phyloP scores from a whole-genome alignment of 2,329 filamentous ascomycete species.

The Chaetothyriales sp. region DNA sequence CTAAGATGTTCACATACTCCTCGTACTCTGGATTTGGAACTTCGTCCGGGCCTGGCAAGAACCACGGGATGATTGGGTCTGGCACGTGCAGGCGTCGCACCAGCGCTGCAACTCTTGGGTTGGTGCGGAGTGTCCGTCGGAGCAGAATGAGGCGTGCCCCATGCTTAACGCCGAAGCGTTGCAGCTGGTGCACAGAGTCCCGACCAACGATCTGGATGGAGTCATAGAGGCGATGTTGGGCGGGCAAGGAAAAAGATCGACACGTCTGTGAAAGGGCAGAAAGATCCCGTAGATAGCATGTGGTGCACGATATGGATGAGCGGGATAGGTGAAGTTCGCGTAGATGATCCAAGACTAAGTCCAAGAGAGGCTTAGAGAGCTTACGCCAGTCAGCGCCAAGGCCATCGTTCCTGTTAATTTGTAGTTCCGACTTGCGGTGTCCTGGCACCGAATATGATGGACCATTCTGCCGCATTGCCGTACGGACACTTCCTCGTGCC shows the following conservation, averaged over 20 bases:
- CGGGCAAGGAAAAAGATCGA: not conserved
- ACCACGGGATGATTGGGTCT: slow-evolving; percentile 31
- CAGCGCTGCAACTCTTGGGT: slow-evolving; percentile 35
- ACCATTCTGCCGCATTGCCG: not conserved
- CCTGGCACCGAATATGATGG: not conserved
- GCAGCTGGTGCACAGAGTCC: not conserved
- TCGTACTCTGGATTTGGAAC: slow-evolving; percentile 30
- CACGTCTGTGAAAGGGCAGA: not conserved
- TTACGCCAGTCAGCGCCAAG: slow-evolving; percentile 20
- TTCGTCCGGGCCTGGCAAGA: slow-evolving; percentile 21
- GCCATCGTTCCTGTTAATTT: not conserved
- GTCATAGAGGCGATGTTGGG: not conserved
- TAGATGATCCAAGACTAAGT: slow-evolving; percentile 40
- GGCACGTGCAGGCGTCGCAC: slow-evolving; percentile 42
- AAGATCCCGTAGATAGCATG: slow-evolving; percentile 43
- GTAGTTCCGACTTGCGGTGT: not conserved
- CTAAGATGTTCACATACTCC: slow-evolving; percentile 39
- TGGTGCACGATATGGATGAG: slow-evolving; percentile 33
- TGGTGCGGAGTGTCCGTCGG: slow-evolving; percentile 40
- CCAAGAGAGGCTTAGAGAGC: slow-evolving; percentile 41
- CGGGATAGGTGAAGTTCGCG: slow-evolving; percentile 31
- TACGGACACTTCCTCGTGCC: not conserved
- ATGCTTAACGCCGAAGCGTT: not conserved
- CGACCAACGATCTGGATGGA: not conserved
- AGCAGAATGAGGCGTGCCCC: slow-evolving; percentile 20